Base-by-base conservation (phyloP, 768 basidiomycete species). In the Agaricus blazei region DNA sequence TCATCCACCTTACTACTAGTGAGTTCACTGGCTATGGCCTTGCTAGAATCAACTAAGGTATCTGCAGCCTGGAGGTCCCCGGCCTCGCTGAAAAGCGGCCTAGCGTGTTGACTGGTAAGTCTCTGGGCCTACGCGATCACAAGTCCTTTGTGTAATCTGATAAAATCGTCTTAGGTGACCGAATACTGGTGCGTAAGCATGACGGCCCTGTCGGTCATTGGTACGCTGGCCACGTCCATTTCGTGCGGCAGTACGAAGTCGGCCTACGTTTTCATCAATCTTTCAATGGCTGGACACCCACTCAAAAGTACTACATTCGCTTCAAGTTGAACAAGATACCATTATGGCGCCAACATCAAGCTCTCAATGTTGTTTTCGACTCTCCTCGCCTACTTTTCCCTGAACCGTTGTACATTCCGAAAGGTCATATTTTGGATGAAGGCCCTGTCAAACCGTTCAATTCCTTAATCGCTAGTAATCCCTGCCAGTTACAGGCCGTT, bases 321-420 rank as follows among this genome's bases (percentile, higher is more conserved):
- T 86, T 86, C 68, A 77, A 77, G 58, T 64, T 87, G 12, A 84
- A 81, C 61, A 75, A 83, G 0, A 72, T 77, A 58, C 77, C 82
- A 1, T 52, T 83, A 5, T 75, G 77, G n/a, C 72, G 85, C 0
- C 83, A 85, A 64, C 83, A 86, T 62, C 77, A 80, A 54, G 85
- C 83, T 0, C 62, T 87, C 50, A 72, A 76, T 37, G 69, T 71
- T 0, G 68, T 67, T 0, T 79, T 77, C 60, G 64, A 68, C 1
- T 72, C 75, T 41, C 70, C 75, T 12, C 72, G 80, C 0, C 64
- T 84, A 3, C 64, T 86, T 0, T 84, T 86, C 59, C 84, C 84
- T 48, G 28, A 8, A 45, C 47, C 53, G 14, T n/a, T 50, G 28
- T 9, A 54, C 41, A 28, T 55, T 2, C 26, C 41, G 7, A 48